Percentiles rank a stretch among this genome's conserved stretches.
phyloP scores from a whole-genome alignment of 352 stramenopile species.

The Saprolegnia diclina region DNA sequence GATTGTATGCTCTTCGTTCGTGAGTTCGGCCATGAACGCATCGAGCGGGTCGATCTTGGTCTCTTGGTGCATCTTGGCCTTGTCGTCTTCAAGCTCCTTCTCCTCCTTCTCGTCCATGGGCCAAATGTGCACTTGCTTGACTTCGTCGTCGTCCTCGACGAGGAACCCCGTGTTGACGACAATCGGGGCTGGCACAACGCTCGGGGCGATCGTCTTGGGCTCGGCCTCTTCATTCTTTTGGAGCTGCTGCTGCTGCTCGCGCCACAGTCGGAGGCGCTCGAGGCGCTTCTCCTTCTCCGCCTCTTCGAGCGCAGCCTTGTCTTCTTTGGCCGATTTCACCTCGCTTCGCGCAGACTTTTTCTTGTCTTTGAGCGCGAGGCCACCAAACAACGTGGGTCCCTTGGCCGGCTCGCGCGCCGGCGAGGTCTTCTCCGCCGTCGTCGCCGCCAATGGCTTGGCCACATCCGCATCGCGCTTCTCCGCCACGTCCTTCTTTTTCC shows the following conservation, averaged over 20 bases:
- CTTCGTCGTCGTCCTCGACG: slow-evolving; percentile 61
- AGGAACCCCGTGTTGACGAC: slow-evolving; percentile 39
- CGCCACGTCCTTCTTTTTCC: slow-evolving; percentile 4
- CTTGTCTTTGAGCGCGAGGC: slow-evolving; percentile 56
- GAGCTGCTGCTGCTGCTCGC: slow-evolving; percentile 43
- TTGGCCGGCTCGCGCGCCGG: not conserved
- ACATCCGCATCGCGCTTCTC: not conserved
- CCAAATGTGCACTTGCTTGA: slow-evolving; percentile 56
- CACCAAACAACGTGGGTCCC: slow-evolving; percentile 63
- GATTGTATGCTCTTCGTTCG: slow-evolving; percentile 66
- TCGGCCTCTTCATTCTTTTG: slow-evolving; percentile 42
- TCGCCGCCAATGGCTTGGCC: not conserved
- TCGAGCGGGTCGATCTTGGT: slow-evolving; percentile 78
- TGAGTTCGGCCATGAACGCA: slow-evolving; percentile 80
- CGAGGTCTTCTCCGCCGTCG: not conserved
- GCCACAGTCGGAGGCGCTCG: slow-evolving; percentile 50
- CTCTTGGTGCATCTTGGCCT: slow-evolving; percentile 56
- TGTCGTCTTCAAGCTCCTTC: slow-evolving; percentile 51
- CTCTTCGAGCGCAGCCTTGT: slow-evolving; percentile 16
- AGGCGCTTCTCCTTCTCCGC: slow-evolving; percentile 41
- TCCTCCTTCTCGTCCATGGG: slow-evolving; percentile 51
- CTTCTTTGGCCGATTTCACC: slow-evolving; percentile 9
- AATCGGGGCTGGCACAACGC: not conserved
- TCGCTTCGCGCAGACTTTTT: not conserved
- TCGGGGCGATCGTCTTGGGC: not conserved